These are phyloP conservation scores for Amauroascus niger DNA, from an alignment of 2,329 filamentous ascomycete species.

Conservation along the genomic window DNA sequence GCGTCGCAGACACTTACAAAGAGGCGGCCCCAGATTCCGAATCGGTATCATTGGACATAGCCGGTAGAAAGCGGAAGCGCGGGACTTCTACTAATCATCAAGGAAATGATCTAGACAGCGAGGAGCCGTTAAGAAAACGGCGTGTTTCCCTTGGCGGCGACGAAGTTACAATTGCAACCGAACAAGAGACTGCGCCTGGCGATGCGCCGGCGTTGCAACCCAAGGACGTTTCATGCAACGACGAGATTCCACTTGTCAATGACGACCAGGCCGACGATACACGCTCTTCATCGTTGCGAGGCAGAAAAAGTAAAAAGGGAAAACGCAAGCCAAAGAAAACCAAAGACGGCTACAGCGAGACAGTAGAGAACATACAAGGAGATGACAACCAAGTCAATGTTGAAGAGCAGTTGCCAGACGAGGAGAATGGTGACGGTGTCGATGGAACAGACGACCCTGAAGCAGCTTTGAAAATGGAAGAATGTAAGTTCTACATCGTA, in stretches of 20 bases:
- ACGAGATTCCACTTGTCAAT: slow-evolving; percentile 21
- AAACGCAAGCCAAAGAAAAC: slow-evolving; percentile 38
- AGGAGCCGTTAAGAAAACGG: slow-evolving; percentile 35
- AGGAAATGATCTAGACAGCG: slow-evolving; percentile 29
- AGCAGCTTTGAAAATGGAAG: slow-evolving; percentile 41
- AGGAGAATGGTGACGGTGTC: slow-evolving; percentile 38
- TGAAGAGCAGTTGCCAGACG: slow-evolving; percentile 41
- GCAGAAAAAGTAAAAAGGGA: slow-evolving; percentile 38
- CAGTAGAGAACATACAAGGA: slow-evolving; percentile 25
- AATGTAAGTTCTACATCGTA: slow-evolving; percentile 32
- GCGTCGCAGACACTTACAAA: slow-evolving; percentile 18
- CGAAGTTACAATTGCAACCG: slow-evolving; percentile 18
- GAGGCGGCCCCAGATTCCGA: slow-evolving; percentile 25
- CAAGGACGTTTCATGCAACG: slow-evolving; percentile 15
- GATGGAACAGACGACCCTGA: slow-evolving; percentile 41
- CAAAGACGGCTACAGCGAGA: slow-evolving; percentile 33
- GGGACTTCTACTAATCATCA: slow-evolving; percentile 19
- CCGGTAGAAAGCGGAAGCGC: slow-evolving; percentile 36
- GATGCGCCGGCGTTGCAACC: no score
- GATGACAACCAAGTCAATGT: slow-evolving; percentile 36
- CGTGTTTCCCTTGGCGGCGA: slow-evolving; percentile 29
- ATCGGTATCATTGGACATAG: slow-evolving; percentile 19
- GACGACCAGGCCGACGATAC: slow-evolving; percentile 28
- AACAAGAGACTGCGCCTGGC: slow-evolving; percentile 19
- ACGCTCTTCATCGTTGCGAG: slow-evolving; percentile 25